Conservation (phyloP, 371 early-diverging fungal genomes). For the Mucor sp. region DNA sequence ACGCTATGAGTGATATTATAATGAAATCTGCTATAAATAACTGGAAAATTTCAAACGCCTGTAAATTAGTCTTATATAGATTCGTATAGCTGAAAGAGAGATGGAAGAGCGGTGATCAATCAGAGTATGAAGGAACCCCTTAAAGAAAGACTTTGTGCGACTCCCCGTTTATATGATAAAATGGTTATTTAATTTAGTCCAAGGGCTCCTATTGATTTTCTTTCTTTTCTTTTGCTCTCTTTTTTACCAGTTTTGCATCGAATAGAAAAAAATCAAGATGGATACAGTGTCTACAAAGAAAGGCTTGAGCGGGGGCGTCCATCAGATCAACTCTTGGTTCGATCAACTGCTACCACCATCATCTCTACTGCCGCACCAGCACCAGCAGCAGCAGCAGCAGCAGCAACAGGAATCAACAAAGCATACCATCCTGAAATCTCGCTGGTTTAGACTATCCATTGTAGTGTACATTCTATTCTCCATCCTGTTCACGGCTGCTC, state of each 20-base stretch:
- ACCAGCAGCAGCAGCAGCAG: slow-evolving; percentile 19
- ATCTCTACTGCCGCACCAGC: slow-evolving; percentile 7
- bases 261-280: not conserved
- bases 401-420: slow-evolving; percentile 21
- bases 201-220: slow-evolving; percentile 1
- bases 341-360: slow-evolving; percentile 9
- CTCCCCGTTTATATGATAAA: slow-evolving; percentile 1
- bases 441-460: slow-evolving; percentile 28
- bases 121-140: not conserved
- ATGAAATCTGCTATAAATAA: not conserved
- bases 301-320: not conserved
- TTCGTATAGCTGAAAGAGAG: not conserved
- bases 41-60: not conserved
- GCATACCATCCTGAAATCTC: slow-evolving; percentile 14
- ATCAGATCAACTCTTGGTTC: slow-evolving; percentile 10
- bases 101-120: slow-evolving; percentile 1
- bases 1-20: not conserved
- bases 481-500: slow-evolving; percentile 33
- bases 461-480: slow-evolving; percentile 44
- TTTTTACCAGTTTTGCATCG: not conserved
- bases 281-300: not conserved
- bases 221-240: not conserved
- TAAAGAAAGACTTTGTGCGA: not conserved
- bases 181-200: not conserved
- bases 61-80: not conserved